Evolutionary conservation across 106 monocot species (phyloP).

Genomic region (Xerophyta viscosa): DNA sequence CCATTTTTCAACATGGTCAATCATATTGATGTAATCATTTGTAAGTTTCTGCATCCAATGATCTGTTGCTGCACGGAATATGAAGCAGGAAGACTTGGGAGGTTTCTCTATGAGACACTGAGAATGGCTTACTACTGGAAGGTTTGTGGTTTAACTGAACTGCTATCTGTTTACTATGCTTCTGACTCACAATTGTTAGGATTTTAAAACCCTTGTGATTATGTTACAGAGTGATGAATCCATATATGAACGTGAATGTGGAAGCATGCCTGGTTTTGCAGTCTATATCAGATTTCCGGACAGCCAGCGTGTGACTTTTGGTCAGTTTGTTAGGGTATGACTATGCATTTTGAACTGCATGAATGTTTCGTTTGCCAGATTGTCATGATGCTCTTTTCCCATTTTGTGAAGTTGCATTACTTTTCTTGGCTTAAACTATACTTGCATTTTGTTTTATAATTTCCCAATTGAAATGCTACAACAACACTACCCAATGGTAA

Average conservation of each 20-base stretch:
- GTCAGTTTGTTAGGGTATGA: slow-evolving; percentile 72
- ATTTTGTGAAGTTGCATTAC: no score
- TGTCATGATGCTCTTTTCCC: no score
- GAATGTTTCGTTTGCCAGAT: no score
- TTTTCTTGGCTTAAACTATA: no score
- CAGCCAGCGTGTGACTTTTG: slow-evolving; percentile 81
- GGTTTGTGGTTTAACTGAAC: slow-evolving; percentile 20
- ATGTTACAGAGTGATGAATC: slow-evolving; percentile 75
- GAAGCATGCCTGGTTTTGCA: slow-evolving; percentile 96
- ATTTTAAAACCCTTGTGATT: background rate
- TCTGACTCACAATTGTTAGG: background rate
- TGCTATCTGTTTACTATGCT: slow-evolving; percentile 3
- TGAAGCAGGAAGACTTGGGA: slow-evolving; percentile 95
- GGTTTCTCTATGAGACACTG: slow-evolving; percentile 83
- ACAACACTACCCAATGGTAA: no score
- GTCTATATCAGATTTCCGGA: slow-evolving; percentile 78
- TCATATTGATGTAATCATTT: slow-evolving; percentile 94
- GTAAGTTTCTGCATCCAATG: slow-evolving; percentile 92
- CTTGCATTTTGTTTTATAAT: no score
- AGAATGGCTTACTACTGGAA: slow-evolving; percentile 99
- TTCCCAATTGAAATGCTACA: no score
- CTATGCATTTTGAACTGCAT: background rate
- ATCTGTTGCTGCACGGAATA: slow-evolving; percentile 96
- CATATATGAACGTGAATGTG: slow-evolving; percentile 94
- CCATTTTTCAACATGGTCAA: slow-evolving; percentile 92